Evolutionary conservation across 2,329 filamentous ascomycete genomes (phyloP).

Genomic region (Chlorencoelia australis): DNA sequence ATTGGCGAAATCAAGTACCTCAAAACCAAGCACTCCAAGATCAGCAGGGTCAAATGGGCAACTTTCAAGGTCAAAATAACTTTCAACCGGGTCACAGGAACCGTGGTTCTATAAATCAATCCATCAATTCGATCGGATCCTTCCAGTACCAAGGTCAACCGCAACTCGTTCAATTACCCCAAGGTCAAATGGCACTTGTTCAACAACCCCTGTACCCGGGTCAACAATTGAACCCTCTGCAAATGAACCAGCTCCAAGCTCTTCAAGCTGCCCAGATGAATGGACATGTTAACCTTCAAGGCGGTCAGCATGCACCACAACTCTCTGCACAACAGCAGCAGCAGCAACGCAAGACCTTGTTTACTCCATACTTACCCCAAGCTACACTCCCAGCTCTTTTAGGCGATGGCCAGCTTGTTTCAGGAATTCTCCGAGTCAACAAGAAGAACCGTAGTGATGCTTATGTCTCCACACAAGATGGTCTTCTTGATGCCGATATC

Average conservation of each 20-base stretch:
- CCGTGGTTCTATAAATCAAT: constrained; percentile 77
- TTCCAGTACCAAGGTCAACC: constrained; percentile 88
- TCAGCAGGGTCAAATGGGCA: constrained; percentile 47
- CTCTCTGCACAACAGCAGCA: constrained; percentile 65
- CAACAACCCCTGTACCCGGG: constrained; percentile 66
- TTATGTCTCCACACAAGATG: constrained; percentile 88
- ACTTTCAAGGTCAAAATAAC: constrained; percentile 57
- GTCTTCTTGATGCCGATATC: constrained; percentile 85
- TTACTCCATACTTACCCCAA: constrained; percentile 94
- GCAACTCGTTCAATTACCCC: constrained; percentile 75
- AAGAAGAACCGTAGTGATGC: constrained; percentile 99
- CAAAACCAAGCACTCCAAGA: constrained; percentile 37
- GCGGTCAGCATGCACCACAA: constrained; percentile 61
- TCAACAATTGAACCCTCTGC: constrained; percentile 81
- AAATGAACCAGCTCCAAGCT: constrained; percentile 83
- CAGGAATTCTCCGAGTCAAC: constrained; percentile 94
- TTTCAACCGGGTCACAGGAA: constrained; percentile 91
- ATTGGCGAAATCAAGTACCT: constrained; percentile 78
- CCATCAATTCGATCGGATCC: constrained; percentile 69
- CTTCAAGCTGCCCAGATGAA: constrained; percentile 82
- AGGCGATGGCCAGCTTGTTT: constrained; percentile 85
- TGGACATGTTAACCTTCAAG: constrained; percentile 58
- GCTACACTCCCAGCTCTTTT: constrained; percentile 85
- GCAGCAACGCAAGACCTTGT: constrained; percentile 93
- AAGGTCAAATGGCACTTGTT: constrained; percentile 74